A percentile compares a stretch with the other conserved stretches of the same genome.
Evolutionary conservation across 345 rosid genomes (phyloP).

Genomic region (Corchorus olitorius): DNA sequence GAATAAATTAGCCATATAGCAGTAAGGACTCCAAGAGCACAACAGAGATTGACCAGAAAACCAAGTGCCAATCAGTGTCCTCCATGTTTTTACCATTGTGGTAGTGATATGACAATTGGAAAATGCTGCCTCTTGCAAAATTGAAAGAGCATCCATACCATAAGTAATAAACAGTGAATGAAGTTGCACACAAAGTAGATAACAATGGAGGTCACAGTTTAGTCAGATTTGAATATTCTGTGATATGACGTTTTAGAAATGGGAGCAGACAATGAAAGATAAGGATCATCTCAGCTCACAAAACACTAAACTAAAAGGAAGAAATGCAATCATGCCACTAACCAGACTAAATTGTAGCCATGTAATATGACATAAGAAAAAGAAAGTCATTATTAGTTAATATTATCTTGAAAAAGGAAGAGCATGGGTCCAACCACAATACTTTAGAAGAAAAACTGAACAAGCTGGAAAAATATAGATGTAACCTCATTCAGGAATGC

Average conservation of each 20-base stretch:
- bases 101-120: background rate
- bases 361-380: background rate
- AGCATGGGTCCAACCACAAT: background rate
- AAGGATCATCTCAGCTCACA: background rate
- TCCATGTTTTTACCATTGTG: background rate
- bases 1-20: background rate
- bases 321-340: constrained; percentile 7
- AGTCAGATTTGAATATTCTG: background rate
- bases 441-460: constrained; percentile 3
- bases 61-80: background rate
- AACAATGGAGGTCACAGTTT: background rate
- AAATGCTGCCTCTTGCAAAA: background rate
- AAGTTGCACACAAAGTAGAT: background rate
- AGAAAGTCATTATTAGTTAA: background rate
- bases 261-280: background rate
- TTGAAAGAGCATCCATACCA: background rate
- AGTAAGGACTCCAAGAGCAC: background rate
- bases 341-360: background rate
- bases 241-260: background rate
- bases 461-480: constrained; percentile 7
- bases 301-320: background rate
- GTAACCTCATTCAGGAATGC: background rate
- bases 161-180: background rate
- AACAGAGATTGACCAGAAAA: background rate
- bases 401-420: background rate